These are phyloP conservation scores for Neofusicoccum ribis DNA, from an alignment of 2,329 filamentous ascomycete genomes.

Conservation along the genomic window DNA sequence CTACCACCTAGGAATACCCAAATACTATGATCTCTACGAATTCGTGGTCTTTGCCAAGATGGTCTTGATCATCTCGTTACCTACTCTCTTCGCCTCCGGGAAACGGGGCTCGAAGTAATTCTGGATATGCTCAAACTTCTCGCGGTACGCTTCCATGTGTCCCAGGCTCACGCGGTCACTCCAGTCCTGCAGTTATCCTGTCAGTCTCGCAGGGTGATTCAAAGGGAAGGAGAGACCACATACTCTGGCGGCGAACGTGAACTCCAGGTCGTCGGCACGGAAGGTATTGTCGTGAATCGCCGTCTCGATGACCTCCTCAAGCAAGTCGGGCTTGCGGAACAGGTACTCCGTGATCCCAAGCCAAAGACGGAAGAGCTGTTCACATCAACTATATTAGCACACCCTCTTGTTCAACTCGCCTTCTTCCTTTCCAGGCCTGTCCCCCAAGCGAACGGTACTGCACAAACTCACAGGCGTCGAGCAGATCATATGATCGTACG, in stretches of 20 bases:
- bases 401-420: neutral
- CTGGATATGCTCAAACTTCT: slow-evolving; percentile 89
- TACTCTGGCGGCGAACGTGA: slow-evolving; percentile 88
- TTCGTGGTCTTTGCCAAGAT: slow-evolving; percentile 74
- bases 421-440: no score
- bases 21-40: slow-evolving; percentile 10
- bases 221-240: slow-evolving; percentile 26
- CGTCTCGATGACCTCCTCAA: slow-evolving; percentile 82
- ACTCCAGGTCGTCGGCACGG: slow-evolving; percentile 93
- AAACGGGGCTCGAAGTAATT: slow-evolving; percentile 90
- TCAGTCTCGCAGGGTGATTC: neutral
- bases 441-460: no score
- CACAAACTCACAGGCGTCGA: slow-evolving; percentile 70
- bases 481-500: slow-evolving; percentile 99
- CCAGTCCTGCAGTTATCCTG: slow-evolving; percentile 66
- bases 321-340: slow-evolving; percentile 76
- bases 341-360: slow-evolving; percentile 96
- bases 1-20: neutral
- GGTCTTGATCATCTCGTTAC: slow-evolving; percentile 96
- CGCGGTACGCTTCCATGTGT: slow-evolving; percentile 89
- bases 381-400: neutral
- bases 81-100: slow-evolving; percentile 79
- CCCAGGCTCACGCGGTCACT: slow-evolving; percentile 88
- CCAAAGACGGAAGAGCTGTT: slow-evolving; percentile 84
- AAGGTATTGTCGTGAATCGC: slow-evolving; percentile 89